Percentiles rank a stretch among this genome's conserved stretches.
Evolutionary conservation across 164 flowering plant species (phyloP).

Genomic region (Buxus sempervirens): DNA sequence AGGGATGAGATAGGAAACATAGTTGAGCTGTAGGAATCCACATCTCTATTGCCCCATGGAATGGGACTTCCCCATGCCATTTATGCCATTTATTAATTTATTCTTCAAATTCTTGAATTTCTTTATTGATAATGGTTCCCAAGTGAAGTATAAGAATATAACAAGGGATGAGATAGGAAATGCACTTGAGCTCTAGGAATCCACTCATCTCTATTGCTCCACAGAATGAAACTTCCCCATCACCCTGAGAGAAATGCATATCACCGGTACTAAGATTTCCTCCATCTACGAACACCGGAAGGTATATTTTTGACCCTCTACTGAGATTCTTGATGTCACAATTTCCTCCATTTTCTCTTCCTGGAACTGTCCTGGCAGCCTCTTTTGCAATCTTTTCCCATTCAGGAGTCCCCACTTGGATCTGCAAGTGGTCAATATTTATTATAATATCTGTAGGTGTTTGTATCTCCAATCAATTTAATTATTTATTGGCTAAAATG

Average conservation of each 20-base stretch:
- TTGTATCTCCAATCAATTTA: too few relatives aligned
- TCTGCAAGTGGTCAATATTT: slow-evolving; percentile 32
- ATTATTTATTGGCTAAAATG: too few relatives aligned
- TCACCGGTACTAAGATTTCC: slow-evolving; percentile 94
- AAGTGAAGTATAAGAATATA: not conserved
- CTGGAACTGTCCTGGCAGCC: slow-evolving; percentile 95
- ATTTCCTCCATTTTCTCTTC: slow-evolving; percentile 97
- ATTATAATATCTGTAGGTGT: slow-evolving; percentile 1
- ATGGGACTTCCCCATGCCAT: too few relatives aligned
- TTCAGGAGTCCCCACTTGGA: slow-evolving; percentile 56
- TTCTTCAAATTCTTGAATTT: not conserved
- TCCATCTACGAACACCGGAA: slow-evolving; percentile 93
- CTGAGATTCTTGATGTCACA: slow-evolving; percentile 96
- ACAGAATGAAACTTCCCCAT: slow-evolving; percentile 91
- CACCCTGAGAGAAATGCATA: slow-evolving; percentile 99
- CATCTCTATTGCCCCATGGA: slow-evolving; percentile 98
- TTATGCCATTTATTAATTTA: too few relatives aligned
- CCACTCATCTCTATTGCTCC: slow-evolving; percentile 99
- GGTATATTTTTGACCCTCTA: slow-evolving; percentile 84
- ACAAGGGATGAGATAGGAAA: not conserved
- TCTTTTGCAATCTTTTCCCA: slow-evolving; percentile 85
- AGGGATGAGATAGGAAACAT: slow-evolving; percentile 11
- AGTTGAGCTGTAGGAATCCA: slow-evolving; percentile 95
- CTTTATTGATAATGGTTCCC: not conserved
- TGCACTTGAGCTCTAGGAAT: slow-evolving; percentile 89